Conservation (phyloP, 768 basidiomycete genomes). For the Gloeophyllum trabeum region DNA sequence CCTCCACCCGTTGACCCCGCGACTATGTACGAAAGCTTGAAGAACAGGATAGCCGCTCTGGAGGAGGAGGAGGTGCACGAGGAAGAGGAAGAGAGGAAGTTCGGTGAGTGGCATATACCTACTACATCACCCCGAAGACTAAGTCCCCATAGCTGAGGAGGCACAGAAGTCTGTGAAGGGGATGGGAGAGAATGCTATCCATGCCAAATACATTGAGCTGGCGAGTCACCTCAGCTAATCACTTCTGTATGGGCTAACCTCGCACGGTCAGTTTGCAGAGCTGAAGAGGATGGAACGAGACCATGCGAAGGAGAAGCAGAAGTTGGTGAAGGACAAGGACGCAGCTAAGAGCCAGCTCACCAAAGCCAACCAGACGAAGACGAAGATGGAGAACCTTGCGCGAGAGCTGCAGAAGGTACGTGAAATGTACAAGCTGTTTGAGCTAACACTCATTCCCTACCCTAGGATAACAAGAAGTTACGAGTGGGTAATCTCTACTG, state of each 20-base stretch:
- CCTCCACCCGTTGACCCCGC: constrained; percentile 65
- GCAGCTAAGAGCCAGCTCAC: constrained; percentile 79
- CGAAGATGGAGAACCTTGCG: constrained; percentile 84
- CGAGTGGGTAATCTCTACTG: constrained; percentile 46
- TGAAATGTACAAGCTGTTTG: neutral
- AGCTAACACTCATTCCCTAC: constrained; percentile 6
- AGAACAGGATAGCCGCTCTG: constrained; percentile 79
- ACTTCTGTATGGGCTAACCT: constrained; percentile 3
- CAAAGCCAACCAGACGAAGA: constrained; percentile 81
- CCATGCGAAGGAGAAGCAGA: constrained; percentile 88
- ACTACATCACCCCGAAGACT: constrained; percentile 6
- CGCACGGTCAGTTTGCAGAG: constrained; percentile 61
- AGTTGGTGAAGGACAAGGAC: constrained; percentile 84
- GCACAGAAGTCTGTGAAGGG: constrained; percentile 80
- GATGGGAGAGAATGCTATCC: constrained; percentile 72
- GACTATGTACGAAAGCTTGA: constrained; percentile 80
- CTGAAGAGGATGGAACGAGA: constrained; percentile 80
- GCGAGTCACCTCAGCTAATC: constrained; percentile 31
- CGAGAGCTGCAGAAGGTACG: constrained; percentile 80
- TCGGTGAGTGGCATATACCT: constrained; percentile 30
- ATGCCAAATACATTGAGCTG: constrained; percentile 81
- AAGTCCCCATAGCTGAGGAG: constrained; percentile 56
- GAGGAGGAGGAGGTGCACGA: constrained; percentile 83
- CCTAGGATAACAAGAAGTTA: constrained; percentile 80
- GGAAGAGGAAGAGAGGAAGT: constrained; percentile 77